These are phyloP conservation scores for sweet orange (Citrus sinensis) DNA, from an alignment of 345 rosid species.

Conservation along the genomic window DNA sequence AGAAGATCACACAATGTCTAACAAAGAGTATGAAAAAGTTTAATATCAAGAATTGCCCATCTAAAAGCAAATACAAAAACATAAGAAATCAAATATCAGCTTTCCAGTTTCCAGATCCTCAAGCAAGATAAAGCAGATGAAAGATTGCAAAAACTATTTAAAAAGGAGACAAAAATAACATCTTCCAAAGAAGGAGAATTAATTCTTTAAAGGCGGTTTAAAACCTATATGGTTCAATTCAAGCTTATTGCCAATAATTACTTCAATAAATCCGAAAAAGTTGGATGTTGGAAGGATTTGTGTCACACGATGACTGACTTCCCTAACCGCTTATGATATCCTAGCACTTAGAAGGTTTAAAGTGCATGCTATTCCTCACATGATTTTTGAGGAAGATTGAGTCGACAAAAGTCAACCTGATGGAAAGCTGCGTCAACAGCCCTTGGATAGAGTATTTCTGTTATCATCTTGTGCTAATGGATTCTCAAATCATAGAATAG, in stretches of 20 bases:
- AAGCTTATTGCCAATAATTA: neutral
- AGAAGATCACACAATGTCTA: neutral
- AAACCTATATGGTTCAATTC: neutral
- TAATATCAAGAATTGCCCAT: neutral
- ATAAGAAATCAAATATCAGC: neutral
- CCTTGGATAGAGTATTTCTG: neutral
- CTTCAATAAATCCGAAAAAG: neutral
- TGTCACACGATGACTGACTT: neutral
- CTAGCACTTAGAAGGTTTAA: neutral
- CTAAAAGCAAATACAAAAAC: neutral
- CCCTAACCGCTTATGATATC: neutral
- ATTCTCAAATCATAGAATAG: neutral
- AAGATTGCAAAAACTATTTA: neutral
- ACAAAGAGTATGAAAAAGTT: neutral
- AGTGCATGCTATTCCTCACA: neutral
- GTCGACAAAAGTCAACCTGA: neutral
- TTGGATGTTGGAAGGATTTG: neutral
- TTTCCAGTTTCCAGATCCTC: neutral
- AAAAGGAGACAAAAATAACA: neutral
- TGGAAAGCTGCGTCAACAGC: neutral
- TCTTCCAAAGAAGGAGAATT: neutral
- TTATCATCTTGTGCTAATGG: neutral
- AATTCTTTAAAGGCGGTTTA: neutral
- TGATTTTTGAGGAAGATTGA: neutral
- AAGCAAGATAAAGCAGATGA: neutral